Base-by-base conservation (phyloP, 2,329 filamentous ascomycete species). In the Aspergillus transmontanensis region DNA sequence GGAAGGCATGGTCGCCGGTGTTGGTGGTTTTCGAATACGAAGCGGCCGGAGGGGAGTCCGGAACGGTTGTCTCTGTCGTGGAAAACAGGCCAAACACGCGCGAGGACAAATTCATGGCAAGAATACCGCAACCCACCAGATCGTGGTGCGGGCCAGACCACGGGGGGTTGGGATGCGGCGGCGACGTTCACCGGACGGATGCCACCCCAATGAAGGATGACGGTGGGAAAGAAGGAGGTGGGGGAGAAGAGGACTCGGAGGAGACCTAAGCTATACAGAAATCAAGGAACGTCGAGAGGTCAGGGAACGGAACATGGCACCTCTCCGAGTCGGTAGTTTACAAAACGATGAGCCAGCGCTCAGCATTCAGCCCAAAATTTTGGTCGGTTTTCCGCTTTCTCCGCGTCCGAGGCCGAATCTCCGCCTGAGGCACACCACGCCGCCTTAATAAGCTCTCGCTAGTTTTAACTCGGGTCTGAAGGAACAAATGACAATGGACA, bases 31-130 rank as follows among this genome's bases (percentile, higher is more conserved):
- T 66, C 11, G 78, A 73, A 60, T 72, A 72, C 58, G 73, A 71
- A 57, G 73, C 69, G 61, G 75, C 71, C 50, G 64, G 43, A 45
- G 66, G 51, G 58, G 76, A 68, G 58, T 73, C 68, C 45, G 70
- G 61, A 62, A 70, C 64, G 63, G 75, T 66, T 66, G 69, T 69
- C 64, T 71, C 73, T 70, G 74, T 79, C 76, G 78, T 75, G 67
- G 83, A 78, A 76, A 86, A 84, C 75, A 85, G 76, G 74, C 79
- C 81, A 73, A 81, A 77, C 71, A 86, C 78, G 69, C 81, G 81
- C 75, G 84, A 85, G 76, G 82, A 81, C 78, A 86, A 78, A 81
- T 84, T 86, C 85, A 87, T 87, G 80, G 80, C 83, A 79, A 72
- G 67, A 65, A 68, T 65, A 72, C 71, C 68, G 65, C 64, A 71